phyloP scores from a whole-genome alignment of 1,284 basidiomycete genomes.

The Boletus albobrunnescens region DNA sequence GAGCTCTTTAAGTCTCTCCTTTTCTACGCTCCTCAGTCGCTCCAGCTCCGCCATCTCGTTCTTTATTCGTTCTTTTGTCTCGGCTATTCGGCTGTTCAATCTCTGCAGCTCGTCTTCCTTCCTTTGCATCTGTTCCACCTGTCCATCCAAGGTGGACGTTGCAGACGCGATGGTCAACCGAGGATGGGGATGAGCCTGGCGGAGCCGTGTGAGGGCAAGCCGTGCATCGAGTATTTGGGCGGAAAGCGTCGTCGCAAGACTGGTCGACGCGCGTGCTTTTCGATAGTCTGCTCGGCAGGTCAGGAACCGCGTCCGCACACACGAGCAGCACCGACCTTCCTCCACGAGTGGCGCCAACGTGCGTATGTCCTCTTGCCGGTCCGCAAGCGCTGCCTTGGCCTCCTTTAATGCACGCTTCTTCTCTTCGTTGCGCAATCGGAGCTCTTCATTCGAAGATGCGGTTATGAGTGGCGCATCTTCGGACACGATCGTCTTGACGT shows the following conservation, averaged over 20 bases:
- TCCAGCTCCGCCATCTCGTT: slow-evolving; percentile 58
- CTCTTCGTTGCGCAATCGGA: slow-evolving; percentile 56
- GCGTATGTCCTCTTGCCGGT: slow-evolving; percentile 58
- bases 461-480: slow-evolving; percentile 75
- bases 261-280: slow-evolving; percentile 48
- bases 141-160: slow-evolving; percentile 63
- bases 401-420: slow-evolving; percentile 67
- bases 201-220: slow-evolving; percentile 70
- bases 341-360: slow-evolving; percentile 63
- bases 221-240: slow-evolving; percentile 79
- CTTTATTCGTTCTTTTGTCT: slow-evolving; percentile 56
- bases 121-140: slow-evolving; percentile 70
- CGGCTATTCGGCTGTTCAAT: slow-evolving; percentile 45
- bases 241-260: slow-evolving; percentile 55
- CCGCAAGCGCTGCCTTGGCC: slow-evolving; percentile 58
- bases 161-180: slow-evolving; percentile 72
- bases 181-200: slow-evolving; percentile 72
- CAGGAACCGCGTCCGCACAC: neutral
- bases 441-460: slow-evolving; percentile 67
- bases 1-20: slow-evolving; percentile 68
- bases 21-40: slow-evolving; percentile 64
- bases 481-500: slow-evolving; percentile 78
- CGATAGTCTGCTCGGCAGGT: slow-evolving; percentile 48
- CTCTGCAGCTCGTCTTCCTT: slow-evolving; percentile 55
- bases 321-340: slow-evolving; percentile 43